Base-by-base conservation (phyloP, 2,329 filamentous ascomycete species). In the Alternaria tenuissima region DNA sequence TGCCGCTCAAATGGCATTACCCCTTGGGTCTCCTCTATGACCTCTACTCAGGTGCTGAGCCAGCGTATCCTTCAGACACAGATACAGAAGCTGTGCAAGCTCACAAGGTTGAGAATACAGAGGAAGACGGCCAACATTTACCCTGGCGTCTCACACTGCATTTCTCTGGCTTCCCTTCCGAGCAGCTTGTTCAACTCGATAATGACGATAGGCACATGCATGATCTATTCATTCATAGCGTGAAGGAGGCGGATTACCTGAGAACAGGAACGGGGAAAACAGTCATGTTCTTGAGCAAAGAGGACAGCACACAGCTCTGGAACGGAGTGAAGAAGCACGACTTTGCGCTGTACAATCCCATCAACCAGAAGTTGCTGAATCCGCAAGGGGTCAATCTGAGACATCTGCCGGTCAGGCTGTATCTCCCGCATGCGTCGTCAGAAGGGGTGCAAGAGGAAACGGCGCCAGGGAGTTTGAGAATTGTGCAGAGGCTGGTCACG, bases 211-310 rank as follows among this genome's bases (percentile, higher is more conserved):
- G 83, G 67, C 81, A 85, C 3, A 80, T 89, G 73, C 86, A 88
- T 61, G 89, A 91, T 73, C 83, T 87, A 0, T 91, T 87, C 71
- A 88, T 89, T 55, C 90, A 91, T 66, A 87, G 84, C 53, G 88
- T 91, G 63, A 91, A 91, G 74, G 89, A 91, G 84, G 93, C 94
- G 30, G 93, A 97, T 78, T 96, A 93, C 68, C 83, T 96, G 52
- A 88, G 94, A 52, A 94, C 95, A 68, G 93, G 93, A 44, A 95
- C 91, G 55, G 93, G 92, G 16, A 93, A 94, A 76, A 90, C 91
- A 62, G 94, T 96, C 72, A 96, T 97, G 92, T 90, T 89, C 55
- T 82, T 97, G 72, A 93, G 90, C 62, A 94, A 93, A 76, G 88
- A 91, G 46, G 89, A 96, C 76, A 95, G 92, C 14, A 92, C 89